Base-by-base conservation (phyloP, 108 stramenopile species). In the Licmophora abbreviata region DNA sequence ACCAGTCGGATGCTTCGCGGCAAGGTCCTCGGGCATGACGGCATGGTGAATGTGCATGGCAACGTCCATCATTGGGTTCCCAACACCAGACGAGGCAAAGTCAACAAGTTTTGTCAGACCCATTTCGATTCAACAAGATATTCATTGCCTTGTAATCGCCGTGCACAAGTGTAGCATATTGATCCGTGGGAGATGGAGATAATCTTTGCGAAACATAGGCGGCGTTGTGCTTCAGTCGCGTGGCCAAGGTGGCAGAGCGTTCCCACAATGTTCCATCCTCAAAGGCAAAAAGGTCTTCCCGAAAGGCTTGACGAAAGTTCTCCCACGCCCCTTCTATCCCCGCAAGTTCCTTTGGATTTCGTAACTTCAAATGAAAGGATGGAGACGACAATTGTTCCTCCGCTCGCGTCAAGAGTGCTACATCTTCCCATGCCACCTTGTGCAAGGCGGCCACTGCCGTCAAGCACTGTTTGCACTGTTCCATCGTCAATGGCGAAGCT, bases 131-230 rank as follows among this genome's bases (percentile, higher is more conserved):
- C 24, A 87, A 47, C 38, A 87, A 87, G 7, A 75, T 77, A 68
- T 83, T 87, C 87, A 88, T 84, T 0, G 80, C 62, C 40, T 88
- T 88, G 61, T 64, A 81, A 64, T 88, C 81, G 11, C 87, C 87
- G 55, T 88, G 87, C 20, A 66, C 54, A 10, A 83, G 24, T 0
- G 78, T 80, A 11, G 81, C 81, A 63, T 74, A 80, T 23, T 48
- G 60, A 34, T 80, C 83, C 4, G 44, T 52, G 11, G 71, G 62
- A 35, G 35, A 29, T 21, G 83, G 83, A n/a, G 79, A 75, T 24
- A 81, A 32, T 51, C 79, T 47, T 24, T 74, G 37, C 23, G 74
- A 76, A 29, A 89, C 58, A 48, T 56, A 80, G 35, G 77, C 67
- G 8, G 87, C 87, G 40, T 67, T 36, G 30, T 63, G 55, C 29